Conservation (phyloP, 768 basidiomycete genomes). For the Suillus luteus region DNA sequence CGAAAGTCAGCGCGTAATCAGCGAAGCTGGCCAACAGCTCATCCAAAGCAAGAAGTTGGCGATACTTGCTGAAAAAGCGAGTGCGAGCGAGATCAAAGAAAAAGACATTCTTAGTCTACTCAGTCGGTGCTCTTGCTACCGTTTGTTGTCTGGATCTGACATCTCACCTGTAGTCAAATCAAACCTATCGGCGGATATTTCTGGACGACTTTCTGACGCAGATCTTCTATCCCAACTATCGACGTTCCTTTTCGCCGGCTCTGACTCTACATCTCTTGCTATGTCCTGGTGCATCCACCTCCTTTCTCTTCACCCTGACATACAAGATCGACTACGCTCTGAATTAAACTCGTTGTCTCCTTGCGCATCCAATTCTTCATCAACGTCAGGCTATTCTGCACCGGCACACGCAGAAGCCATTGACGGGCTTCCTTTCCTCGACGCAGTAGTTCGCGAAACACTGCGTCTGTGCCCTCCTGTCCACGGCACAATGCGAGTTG, state of each 20-base stretch:
- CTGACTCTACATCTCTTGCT: conserved; percentile 59
- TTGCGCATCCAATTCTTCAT: conserved; percentile 21
- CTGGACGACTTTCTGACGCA: conserved; percentile 54
- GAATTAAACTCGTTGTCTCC: conserved; percentile 39
- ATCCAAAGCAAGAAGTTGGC: conserved; percentile 44
- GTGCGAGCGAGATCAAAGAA: conserved; percentile 33
- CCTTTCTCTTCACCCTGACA: conserved; percentile 52
- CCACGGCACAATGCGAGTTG: conserved; percentile 58
- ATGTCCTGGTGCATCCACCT: conserved; percentile 60
- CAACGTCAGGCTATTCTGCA: conserved; percentile 22
- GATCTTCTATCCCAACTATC: conserved; percentile 65
- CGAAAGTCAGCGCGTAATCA: conserved; percentile 42
- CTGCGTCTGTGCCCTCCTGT: conserved; percentile 59
- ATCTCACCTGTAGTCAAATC: conserved; percentile 51
- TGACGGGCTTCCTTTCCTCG: conserved; percentile 51
- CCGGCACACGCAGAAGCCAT: conserved; percentile 30
- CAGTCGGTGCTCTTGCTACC: conserved; percentile 36
- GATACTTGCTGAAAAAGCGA: conserved; percentile 38
- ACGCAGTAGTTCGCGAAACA: conserved; percentile 58
- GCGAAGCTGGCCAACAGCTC: conserved; percentile 42
- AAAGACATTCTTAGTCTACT: conserved; percentile 52
- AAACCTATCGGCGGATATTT: conserved; percentile 49
- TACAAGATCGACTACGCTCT: conserved; percentile 57
- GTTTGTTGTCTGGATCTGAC: conserved; percentile 8
- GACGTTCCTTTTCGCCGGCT: conserved; percentile 67